Evolutionary conservation across 257 asterid genomes (phyloP), one percentile per base, ranked within the genome.

Genomic region (Lantana camara): DNA sequence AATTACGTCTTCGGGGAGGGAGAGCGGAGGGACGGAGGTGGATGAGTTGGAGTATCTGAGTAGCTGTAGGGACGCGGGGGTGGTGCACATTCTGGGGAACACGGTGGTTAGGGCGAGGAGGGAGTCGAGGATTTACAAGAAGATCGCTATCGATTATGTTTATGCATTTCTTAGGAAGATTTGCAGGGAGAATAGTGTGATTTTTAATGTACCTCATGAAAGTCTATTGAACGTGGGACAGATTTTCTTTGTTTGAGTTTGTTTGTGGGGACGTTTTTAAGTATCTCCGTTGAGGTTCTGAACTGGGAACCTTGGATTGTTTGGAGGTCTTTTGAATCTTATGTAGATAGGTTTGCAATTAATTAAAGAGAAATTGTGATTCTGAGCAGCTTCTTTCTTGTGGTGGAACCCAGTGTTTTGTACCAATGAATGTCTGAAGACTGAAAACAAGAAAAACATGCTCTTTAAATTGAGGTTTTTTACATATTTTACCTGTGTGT

Each of bases 121-220:
- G 77, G 96, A 85, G 24, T 87, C 99, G 7, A 76, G 81, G 77
- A 66, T 87, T 56, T 73, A 57, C 53, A 93, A 87, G 93, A 90
- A 75, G 29, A 84, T 93, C 45, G 96, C 95, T 4, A 82, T 93
- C 56, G 96, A 93, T 73, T 93, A 90, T 73, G 35, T 93, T 27
- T 93, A 87, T 73, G 96, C 97, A 0, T 90, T 93, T 75, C 97
- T 93, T 68, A 82, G 96, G 83, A 93, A 88, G 85, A 82, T 93
- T 14, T 93, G 99, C 92, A 85, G 99, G 87, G 99, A 90, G 70
- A 85, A 90, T 69, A 93, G 99, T 78, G 97, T 80, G 23, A 93
- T 93, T 63, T 93, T 93, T 67, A 78, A 93, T 64, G 86, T 93
- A 53, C 99, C 99, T 30, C 99, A 93, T 72, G 99, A 93, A 60